These are phyloP conservation scores for Elsinoe australis DNA, from an alignment of 2,329 filamentous ascomycete species.

Conservation along the genomic window DNA sequence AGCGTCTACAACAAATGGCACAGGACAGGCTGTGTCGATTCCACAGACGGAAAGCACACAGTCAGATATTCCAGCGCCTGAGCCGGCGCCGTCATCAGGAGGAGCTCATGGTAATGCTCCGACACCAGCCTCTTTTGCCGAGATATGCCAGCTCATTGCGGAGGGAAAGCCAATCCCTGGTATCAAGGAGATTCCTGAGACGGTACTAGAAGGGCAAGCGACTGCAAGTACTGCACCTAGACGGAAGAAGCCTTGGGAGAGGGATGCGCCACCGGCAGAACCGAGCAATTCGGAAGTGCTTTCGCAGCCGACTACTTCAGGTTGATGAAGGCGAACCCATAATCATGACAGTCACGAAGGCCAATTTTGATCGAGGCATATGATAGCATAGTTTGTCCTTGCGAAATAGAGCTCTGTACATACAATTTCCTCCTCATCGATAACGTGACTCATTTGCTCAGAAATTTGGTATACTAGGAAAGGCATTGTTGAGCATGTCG, in stretches of 20 bases:
- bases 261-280: conserved; percentile 30
- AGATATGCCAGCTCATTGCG: conserved; percentile 78
- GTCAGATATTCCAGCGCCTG: conserved; percentile 17
- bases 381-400: too few species aligned
- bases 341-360: too few species aligned
- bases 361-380: too few species aligned
- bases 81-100: conserved; percentile 11
- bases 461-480: neutral
- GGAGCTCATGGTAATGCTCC: conserved; percentile 45
- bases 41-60: conserved; percentile 5
- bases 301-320: neutral
- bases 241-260: conserved; percentile 75
- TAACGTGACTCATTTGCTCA: neutral
- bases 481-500: too few species aligned
- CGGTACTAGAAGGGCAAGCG: conserved; percentile 63
- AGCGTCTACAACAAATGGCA: conserved; percentile 21
- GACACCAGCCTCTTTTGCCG: conserved; percentile 75
- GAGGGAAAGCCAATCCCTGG: conserved; percentile 76
- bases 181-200: conserved; percentile 78
- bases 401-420: too few species aligned
- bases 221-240: conserved; percentile 45
- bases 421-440: neutral
- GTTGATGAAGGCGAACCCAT: neutral
- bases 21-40: neutral
- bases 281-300: neutral